These are phyloP conservation scores for Tieghemostelium lacteum DNA, from an alignment of 78 protist genomes.

Conservation along the genomic window DNA sequence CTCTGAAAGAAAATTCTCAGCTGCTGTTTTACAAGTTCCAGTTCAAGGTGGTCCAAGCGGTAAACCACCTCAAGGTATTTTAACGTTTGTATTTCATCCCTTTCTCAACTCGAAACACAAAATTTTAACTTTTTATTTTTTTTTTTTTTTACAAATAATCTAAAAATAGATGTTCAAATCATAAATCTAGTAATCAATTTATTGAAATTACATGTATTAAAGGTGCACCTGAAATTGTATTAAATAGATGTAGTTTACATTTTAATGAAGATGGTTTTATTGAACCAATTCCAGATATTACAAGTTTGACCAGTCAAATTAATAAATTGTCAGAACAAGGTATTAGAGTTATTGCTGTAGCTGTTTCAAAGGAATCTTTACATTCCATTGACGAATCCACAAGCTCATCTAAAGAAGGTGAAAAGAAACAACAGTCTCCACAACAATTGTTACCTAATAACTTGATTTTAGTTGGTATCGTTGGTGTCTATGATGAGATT, in stretches of 20 bases:
- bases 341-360: constrained; percentile 83
- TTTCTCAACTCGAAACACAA: background rate
- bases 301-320: constrained; percentile 27
- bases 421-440: constrained; percentile 8
- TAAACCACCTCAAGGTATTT: constrained; percentile 72
- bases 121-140: background rate
- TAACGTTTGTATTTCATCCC: background rate
- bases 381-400: background rate
- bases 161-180: constrained; percentile 26
- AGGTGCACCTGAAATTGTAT: constrained; percentile 82
- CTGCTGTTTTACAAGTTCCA: constrained; percentile 61
- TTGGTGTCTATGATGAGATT: constrained; percentile 89
- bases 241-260: constrained; percentile 64
- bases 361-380: constrained; percentile 76
- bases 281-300: constrained; percentile 74
- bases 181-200: background rate
- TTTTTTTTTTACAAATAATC: background rate
- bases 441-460: constrained; percentile 36
- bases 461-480: constrained; percentile 78
- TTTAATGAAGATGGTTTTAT: constrained; percentile 72
- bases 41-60: constrained; percentile 56
- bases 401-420: too few species aligned
- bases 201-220: constrained; percentile 66
- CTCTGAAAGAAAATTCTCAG: constrained; percentile 77
- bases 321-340: constrained; percentile 75